phyloP scores from a whole-genome alignment of 2,329 filamentous ascomycete species.

The Colletotrichum aenigma region DNA sequence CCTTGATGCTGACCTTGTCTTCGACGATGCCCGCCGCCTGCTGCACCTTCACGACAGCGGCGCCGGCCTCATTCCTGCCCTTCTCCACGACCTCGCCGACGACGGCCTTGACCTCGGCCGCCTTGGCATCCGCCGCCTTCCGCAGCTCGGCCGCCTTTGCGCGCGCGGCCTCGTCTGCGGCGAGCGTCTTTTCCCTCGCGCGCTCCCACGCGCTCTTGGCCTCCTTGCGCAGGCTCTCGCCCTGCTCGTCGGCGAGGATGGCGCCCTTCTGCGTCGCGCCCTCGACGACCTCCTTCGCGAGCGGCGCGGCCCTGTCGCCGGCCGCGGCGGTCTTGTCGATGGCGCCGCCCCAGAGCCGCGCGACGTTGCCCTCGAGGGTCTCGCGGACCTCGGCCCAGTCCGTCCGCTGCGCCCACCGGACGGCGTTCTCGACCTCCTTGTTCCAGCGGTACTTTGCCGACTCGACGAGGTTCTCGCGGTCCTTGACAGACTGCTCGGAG shows the following conservation, averaged over 20 bases:
- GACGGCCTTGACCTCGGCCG: slow-evolving; percentile 15
- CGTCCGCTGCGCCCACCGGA: slow-evolving; percentile 68
- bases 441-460: slow-evolving; percentile 81
- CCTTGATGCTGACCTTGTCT: slow-evolving; percentile 33
- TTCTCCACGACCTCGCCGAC: slow-evolving; percentile 15
- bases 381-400: slow-evolving; percentile 70
- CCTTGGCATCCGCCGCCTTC: slow-evolving; percentile 2
- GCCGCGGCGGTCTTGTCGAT: slow-evolving; percentile 37
- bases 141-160: slow-evolving; percentile 12
- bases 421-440: slow-evolving; percentile 69
- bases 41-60: slow-evolving; percentile 31
- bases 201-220: slow-evolving; percentile 25
- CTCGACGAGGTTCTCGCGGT: slow-evolving; percentile 64
- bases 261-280: slow-evolving; percentile 40
- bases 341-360: slow-evolving; percentile 47
- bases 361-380: slow-evolving; percentile 54
- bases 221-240: slow-evolving; percentile 23
- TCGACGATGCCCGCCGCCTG: slow-evolving; percentile 26
- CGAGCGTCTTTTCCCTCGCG: slow-evolving; percentile 22
- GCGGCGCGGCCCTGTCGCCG: slow-evolving; percentile 29
- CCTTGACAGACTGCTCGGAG: slow-evolving; percentile 53
- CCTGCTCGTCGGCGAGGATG: slow-evolving; percentile 22
- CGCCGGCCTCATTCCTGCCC: slow-evolving; percentile 10
- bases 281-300: slow-evolving; percentile 35
- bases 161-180: slow-evolving; percentile 15